phyloP scores from a whole-genome alignment of 352 stramenopile genomes.

The Phytopythium cucurbitacearum region DNA sequence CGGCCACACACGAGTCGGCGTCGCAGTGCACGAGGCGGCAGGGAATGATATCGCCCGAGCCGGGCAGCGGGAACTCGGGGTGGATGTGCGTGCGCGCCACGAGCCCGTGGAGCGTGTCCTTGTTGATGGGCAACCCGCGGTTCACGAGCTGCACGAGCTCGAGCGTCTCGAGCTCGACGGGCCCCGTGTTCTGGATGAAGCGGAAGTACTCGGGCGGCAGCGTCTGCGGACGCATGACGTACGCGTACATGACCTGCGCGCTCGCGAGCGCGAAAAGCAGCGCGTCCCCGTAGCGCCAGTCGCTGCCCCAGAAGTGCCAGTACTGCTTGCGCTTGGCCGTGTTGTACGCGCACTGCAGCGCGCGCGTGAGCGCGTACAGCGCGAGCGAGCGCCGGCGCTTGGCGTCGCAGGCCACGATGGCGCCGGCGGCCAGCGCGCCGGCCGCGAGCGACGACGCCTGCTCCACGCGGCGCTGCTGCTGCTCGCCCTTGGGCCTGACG shows the following conservation, averaged over 20 bases:
- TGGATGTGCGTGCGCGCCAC: conserved; percentile 34
- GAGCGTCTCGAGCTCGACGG: conserved; percentile 57
- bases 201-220: conserved; percentile 75
- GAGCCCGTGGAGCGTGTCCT: conserved; percentile 32
- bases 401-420: conserved; percentile 60
- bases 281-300: conserved; percentile 77
- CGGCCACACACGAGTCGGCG: conserved; percentile 38
- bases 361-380: conserved; percentile 78
- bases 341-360: conserved; percentile 85
- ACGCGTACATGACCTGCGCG: conserved; percentile 86
- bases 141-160: conserved; percentile 63
- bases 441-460: conserved; percentile 47
- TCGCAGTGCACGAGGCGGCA: conserved; percentile 64
- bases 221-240: conserved; percentile 70
- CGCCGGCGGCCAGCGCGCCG: conserved; percentile 55
- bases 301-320: conserved; percentile 87
- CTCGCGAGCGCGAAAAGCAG: conserved; percentile 76
- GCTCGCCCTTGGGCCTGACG: conserved; percentile 3
- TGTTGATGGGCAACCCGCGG: conserved; percentile 37
- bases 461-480: conserved; percentile 25
- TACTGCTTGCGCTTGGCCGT: conserved; percentile 66
- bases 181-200: conserved; percentile 76
- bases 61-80: conserved; percentile 24
- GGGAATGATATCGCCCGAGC: conserved; percentile 34
- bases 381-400: conserved; percentile 71